Evolutionary conservation across 116 monocot species (phyloP), one percentile per base, ranked within the genome.

Genomic region (Dioscorea cayenensis): DNA sequence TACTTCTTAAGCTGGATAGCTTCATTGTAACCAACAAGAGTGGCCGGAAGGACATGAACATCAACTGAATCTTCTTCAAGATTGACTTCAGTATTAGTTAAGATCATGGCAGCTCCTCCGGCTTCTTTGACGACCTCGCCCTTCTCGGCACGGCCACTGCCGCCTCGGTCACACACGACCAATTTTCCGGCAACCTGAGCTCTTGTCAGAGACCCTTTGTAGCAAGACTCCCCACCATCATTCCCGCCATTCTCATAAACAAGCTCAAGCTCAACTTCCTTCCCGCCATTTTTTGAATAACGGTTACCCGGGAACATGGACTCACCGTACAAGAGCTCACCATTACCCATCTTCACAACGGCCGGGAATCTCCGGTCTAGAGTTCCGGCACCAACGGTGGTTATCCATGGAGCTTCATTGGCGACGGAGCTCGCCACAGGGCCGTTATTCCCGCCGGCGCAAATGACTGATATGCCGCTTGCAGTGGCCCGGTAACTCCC

Each of bases 341-440:
- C 84, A 51, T 84, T 70, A 36, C 82, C 84, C 20, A 82, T 22
- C 19, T 77, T 76, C 29, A 94, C 74, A 14, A 76, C 66, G 0
- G 88, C 85, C 3, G 90, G 85, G 50, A 94, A 83, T 19, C 83
- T 25, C 62, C 90, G 77, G 71, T 94, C 84, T 29, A 82, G 70
- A 8, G 90, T 90, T 77, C 82, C 67, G 0, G 90, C 94, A 0
- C 88, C 90, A 19, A 94, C 94, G 13, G 94, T 90, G 27, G 82
- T 74, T 50, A 94, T 80, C 94, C 94, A 94, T 2, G 94, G 94
- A 0, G 94, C 90, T 36, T 84, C 90, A 49, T 94, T 94, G 36
- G 85, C 73, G 22, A 90, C 83, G 6, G 83, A 79, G 68, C 79
- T 67, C 11, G 72, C 43, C 6, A 49, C 17, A 0, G 94, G 94